Percentiles rank a stretch among this genome's conserved stretches.
Conservation (phyloP, 768 basidiomycete species). For the Tulasnella sp. region DNA sequence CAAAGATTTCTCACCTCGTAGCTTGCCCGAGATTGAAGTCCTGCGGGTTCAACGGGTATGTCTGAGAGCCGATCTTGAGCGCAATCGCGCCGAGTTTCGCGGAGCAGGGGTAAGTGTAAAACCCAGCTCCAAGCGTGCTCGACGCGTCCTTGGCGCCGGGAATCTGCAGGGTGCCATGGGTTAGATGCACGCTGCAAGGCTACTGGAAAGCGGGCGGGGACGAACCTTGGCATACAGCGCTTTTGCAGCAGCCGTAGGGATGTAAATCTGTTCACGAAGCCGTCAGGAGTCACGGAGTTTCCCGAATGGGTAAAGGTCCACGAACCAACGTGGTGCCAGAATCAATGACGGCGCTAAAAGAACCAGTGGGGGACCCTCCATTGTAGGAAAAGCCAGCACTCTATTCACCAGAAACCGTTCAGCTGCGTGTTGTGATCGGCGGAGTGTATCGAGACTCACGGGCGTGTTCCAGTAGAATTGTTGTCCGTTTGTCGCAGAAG, state of each 20-base stretch:
- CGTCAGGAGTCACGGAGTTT: not conserved
- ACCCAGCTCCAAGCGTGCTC: not conserved
- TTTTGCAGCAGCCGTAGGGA: not conserved
- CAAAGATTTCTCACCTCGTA: not conserved
- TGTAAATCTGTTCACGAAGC: not conserved
- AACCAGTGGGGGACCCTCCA: not conserved
- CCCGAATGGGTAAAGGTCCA: not conserved
- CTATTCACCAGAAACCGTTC: not conserved
- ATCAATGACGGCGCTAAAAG: not conserved
- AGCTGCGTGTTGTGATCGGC: not conserved
- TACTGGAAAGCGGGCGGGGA: not conserved
- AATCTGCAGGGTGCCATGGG: not conserved
- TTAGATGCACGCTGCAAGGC: too few relatives aligned
- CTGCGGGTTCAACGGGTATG: not conserved
- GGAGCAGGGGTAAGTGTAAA: not conserved
- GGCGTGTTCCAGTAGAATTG: not conserved
- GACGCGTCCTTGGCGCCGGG: not conserved
- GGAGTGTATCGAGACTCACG: not conserved
- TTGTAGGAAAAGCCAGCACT: too few relatives aligned
- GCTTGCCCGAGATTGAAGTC: conserved; percentile 9
- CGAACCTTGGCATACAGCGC: not conserved
- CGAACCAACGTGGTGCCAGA: not conserved
- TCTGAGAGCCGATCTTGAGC: not conserved
- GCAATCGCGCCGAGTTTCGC: not conserved
- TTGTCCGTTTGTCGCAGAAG: not conserved